A percentile compares a stretch with the other conserved stretches of the same genome.
These are phyloP conservation scores for Arthroderma sp. DNA, from an alignment of 2,329 filamentous ascomycete genomes.

Conservation along the genomic window DNA sequence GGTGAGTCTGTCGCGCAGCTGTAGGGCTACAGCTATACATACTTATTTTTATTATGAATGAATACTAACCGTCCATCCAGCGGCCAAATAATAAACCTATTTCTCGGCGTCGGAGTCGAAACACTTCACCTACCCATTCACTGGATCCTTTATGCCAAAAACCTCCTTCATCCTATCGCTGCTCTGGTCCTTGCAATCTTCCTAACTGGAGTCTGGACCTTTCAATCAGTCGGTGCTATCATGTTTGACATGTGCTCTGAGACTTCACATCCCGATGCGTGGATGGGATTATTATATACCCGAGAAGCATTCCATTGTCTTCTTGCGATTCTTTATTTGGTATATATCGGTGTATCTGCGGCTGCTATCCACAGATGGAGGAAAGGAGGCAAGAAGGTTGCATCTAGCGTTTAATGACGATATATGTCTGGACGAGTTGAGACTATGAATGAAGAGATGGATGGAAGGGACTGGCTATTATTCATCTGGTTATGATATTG, in stretches of 20 bases:
- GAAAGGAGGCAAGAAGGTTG: background rate
- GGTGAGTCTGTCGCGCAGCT: too few relatives aligned
- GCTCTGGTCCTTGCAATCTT: constrained; percentile 3
- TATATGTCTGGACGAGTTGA: too few relatives aligned
- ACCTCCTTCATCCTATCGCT: constrained; percentile 4
- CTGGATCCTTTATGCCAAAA: constrained; percentile 1
- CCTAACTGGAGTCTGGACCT: constrained; percentile 2
- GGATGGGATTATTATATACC: constrained; percentile 2
- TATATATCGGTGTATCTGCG: constrained; percentile 1
- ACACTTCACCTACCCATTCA: constrained; percentile 5
- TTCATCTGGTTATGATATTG: too few relatives aligned
- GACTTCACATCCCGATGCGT: background rate
- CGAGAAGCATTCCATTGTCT: constrained; percentile 1
- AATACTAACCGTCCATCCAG: background rate
- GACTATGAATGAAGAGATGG: too few relatives aligned
- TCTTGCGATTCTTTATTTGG: constrained; percentile 5
- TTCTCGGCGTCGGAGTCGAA: constrained; percentile 2
- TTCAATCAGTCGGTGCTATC: background rate
- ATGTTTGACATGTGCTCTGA: constrained; percentile 3
- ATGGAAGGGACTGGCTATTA: too few relatives aligned
- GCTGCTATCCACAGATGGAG: constrained; percentile 3
- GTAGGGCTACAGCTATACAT: too few relatives aligned
- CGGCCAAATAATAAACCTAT: background rate
- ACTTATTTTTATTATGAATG: background rate
- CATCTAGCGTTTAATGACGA: too few relatives aligned